Conservation (phyloP, 352 stramenopile species). For the Phytophthora capsici region DNA sequence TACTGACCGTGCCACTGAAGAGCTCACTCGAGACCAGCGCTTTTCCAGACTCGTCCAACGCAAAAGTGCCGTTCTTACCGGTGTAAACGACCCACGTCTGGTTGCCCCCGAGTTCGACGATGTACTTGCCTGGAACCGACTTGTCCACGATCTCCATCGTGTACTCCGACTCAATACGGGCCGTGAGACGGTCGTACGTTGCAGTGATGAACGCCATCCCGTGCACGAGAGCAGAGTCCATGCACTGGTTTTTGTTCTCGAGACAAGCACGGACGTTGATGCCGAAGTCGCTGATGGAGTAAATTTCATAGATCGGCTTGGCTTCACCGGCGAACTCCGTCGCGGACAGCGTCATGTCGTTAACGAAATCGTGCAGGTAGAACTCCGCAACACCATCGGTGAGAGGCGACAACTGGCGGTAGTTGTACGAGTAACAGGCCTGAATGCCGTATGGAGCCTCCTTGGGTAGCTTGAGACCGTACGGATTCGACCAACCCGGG, state of each 20-base stretch:
- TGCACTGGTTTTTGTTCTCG: slow-evolving; percentile 38
- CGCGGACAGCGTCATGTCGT: slow-evolving; percentile 70
- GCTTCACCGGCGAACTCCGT: slow-evolving; percentile 47
- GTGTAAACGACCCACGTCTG: slow-evolving; percentile 78
- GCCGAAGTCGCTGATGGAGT: slow-evolving; percentile 66
- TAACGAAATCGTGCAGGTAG: slow-evolving; percentile 64
- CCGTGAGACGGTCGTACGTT: slow-evolving; percentile 57
- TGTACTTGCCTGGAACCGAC: slow-evolving; percentile 51
- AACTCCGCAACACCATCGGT: slow-evolving; percentile 56
- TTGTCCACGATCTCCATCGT: slow-evolving; percentile 50
- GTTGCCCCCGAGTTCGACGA: slow-evolving; percentile 55
- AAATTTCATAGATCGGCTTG: slow-evolving; percentile 61
- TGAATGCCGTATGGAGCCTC: slow-evolving; percentile 56
- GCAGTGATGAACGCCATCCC: slow-evolving; percentile 75
- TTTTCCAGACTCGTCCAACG: slow-evolving; percentile 34
- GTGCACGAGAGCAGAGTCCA: slow-evolving; percentile 58
- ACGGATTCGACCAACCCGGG: slow-evolving; percentile 71
- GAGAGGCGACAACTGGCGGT: slow-evolving; percentile 45
- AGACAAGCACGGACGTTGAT: slow-evolving; percentile 52
- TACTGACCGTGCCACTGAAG: slow-evolving; percentile 54
- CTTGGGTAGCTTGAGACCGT: slow-evolving; percentile 58
- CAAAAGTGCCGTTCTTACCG: slow-evolving; percentile 37
- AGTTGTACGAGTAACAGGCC: slow-evolving; percentile 66
- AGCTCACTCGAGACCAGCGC: slow-evolving; percentile 40
- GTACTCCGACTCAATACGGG: slow-evolving; percentile 49